These are phyloP conservation scores for Talaromyces proteolyticus DNA, from an alignment of 495 filamentous ascomycete species.

Conservation along the genomic window DNA sequence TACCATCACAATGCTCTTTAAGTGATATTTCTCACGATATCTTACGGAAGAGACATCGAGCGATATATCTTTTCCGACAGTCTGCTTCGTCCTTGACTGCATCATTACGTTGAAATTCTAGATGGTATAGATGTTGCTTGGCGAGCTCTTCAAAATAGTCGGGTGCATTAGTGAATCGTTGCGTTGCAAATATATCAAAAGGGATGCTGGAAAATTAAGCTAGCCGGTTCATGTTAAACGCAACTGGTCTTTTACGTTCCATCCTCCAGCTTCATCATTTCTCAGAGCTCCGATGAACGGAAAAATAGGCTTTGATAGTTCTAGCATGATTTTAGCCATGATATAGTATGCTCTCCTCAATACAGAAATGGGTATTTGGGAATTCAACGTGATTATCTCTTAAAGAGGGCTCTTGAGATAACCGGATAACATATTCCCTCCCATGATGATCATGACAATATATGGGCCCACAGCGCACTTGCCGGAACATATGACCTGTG, in stretches of 20 bases:
- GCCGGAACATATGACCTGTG: constrained; percentile 24
- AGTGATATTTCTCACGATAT: constrained; percentile 17
- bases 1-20: constrained; percentile 12
- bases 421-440: constrained; percentile 15
- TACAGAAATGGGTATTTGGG: constrained; percentile 15
- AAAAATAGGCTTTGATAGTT: constrained; percentile 30
- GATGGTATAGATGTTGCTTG: constrained; percentile 31
- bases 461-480: constrained; percentile 32
- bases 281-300: constrained; percentile 28
- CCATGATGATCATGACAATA: constrained; percentile 40
- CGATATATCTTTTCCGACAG: constrained; percentile 33
- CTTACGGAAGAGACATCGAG: constrained; percentile 27
- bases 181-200: constrained; percentile 7
- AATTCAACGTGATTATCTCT: constrained; percentile 14
- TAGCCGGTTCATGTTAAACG: constrained; percentile 26
- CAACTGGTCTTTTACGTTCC: constrained; percentile 20
- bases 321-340: constrained; percentile 26
- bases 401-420: constrained; percentile 14
- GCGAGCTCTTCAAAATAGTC: constrained; percentile 33
- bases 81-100: constrained; percentile 26
- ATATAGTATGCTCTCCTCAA: constrained; percentile 28
- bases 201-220: constrained; percentile 17
- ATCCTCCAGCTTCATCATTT: constrained; percentile 8
- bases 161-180: constrained; percentile 17
- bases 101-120: constrained; percentile 35